Evolutionary conservation across 1,284 basidiomycete species (phyloP), one percentile per base, ranked within the genome.

Genomic region (Fomitopsis pinicola): DNA sequence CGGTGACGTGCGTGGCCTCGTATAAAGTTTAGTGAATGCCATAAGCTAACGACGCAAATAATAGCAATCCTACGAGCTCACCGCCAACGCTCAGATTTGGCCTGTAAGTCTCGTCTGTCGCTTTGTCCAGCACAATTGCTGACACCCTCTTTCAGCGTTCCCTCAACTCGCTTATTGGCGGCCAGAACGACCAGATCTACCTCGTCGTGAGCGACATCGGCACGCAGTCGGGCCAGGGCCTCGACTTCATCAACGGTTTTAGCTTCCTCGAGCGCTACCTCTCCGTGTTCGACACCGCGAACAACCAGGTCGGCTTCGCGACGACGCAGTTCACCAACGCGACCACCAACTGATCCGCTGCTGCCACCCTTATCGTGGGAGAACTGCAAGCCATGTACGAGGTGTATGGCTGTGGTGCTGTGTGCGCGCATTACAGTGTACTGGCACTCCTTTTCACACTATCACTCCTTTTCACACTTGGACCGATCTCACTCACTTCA

Each of bases 231-330:
- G 75, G 75, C 50, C 14, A 64, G 52, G 75, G 75, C n/a, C 70
- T 77, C 42, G 74, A 76, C 70, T 75, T 77, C 66, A 76, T 77
- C 71, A 75, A 75, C 62, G 71, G 75, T 38, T 68, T 67, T 66
- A 66, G 69, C 44, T 75, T 71, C 54, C 65, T 80, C 15, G 83
- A 89, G 72, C 82, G 86, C 35, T 88, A 83, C 80, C 88, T 88
- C 74, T 78, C 80, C 14, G 85, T 87, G 36, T 88, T 75, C 69
- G 88, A 89, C 68, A 84, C 83, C 33, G 71, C 75, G 48, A 83
- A 84, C 74, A 55, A 58, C 10, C 75, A 67, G 15, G 69, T 83
- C 58, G 81, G 82, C 6, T 73, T 82, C 58, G 80, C 82, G 6
- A 74, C 66, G 44, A 82, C 80, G 63, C 63, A 75, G 4, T 82